Evolutionary conservation across 768 basidiomycete genomes (phyloP).

Genomic region (Suillus weaverae): DNA sequence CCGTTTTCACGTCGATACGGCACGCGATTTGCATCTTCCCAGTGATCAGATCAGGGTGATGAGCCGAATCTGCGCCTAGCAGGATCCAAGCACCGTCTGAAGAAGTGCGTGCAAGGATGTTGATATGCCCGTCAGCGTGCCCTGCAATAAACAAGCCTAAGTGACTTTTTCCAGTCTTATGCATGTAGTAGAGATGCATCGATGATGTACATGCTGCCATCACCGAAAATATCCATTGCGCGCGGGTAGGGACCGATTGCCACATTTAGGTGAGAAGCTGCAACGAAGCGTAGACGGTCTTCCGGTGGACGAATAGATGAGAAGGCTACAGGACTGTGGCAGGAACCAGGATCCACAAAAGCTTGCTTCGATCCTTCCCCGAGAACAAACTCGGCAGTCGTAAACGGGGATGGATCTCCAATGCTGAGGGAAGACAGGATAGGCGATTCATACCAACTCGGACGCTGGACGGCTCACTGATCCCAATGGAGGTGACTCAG

Average conservation of each 20-base stretch:
- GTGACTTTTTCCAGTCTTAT: neutral
- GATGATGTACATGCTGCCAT: slow-evolving; percentile 55
- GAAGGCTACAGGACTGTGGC: slow-evolving; percentile 36
- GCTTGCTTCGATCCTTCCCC: slow-evolving; percentile 37
- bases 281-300: slow-evolving; percentile 37
- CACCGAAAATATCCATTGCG: slow-evolving; percentile 51
- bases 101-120: slow-evolving; percentile 51
- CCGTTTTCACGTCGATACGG: slow-evolving; percentile 9
- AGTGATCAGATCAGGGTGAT: slow-evolving; percentile 48
- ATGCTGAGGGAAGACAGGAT: slow-evolving; percentile 43
- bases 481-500: slow-evolving; percentile 56
- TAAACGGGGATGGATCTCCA: slow-evolving; percentile 45
- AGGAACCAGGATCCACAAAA: slow-evolving; percentile 36
- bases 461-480: slow-evolving; percentile 38
- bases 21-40: slow-evolving; percentile 40
- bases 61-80: slow-evolving; percentile 53
- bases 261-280: slow-evolving; percentile 28
- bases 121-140: slow-evolving; percentile 54
- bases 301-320: slow-evolving; percentile 34
- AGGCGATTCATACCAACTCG: slow-evolving; percentile 41
- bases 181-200: slow-evolving; percentile 37
- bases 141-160: slow-evolving; percentile 17
- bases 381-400: slow-evolving; percentile 44
- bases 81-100: slow-evolving; percentile 51
- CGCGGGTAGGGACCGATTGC: slow-evolving; percentile 48